These are phyloP conservation scores for Botryosphaeria dothidea DNA, from an alignment of 2,329 filamentous ascomycete genomes.

Conservation along the genomic window DNA sequence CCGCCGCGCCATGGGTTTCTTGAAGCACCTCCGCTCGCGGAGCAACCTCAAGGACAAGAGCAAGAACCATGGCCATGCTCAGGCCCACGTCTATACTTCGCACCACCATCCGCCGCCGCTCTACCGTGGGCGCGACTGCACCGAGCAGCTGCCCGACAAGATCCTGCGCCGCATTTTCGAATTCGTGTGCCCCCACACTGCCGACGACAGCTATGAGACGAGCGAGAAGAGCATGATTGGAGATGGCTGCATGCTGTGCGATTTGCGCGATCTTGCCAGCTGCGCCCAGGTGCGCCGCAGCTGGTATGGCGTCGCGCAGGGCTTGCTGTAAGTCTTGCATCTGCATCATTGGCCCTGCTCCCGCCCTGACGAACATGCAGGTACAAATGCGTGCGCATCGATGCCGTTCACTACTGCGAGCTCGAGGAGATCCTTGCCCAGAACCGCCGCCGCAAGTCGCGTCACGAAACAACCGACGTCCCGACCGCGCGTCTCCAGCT, in stretches of 20 bases:
- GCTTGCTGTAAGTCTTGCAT: slow-evolving; percentile 60
- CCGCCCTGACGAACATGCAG: slow-evolving; percentile 45
- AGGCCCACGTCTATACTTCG: slow-evolving; percentile 27
- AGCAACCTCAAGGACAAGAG: slow-evolving; percentile 31
- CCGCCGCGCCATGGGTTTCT: slow-evolving; percentile 48
- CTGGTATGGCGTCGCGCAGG: slow-evolving; percentile 65
- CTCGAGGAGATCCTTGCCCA: slow-evolving; percentile 80
- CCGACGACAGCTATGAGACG: slow-evolving; percentile 75
- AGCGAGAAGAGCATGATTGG: slow-evolving; percentile 79
- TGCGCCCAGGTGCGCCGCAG: slow-evolving; percentile 72
- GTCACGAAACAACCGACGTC: slow-evolving; percentile 77
- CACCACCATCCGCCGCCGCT: slow-evolving; percentile 29
- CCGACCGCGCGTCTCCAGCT: slow-evolving; percentile 74
- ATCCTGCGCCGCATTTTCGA: slow-evolving; percentile 77
- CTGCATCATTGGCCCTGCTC: slow-evolving; percentile 20
- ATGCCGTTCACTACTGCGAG: slow-evolving; percentile 91
- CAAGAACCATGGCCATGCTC: slow-evolving; percentile 24
- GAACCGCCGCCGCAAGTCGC: slow-evolving; percentile 55
- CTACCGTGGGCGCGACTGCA: slow-evolving; percentile 42
- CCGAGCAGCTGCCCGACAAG: slow-evolving; percentile 60
- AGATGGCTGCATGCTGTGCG: slow-evolving; percentile 89
- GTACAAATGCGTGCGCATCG: slow-evolving; percentile 87
- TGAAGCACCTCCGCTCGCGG: slow-evolving; percentile 51
- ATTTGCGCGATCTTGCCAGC: slow-evolving; percentile 82
- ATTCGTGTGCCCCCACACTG: slow-evolving; percentile 79